Evolutionary conservation across 1,284 basidiomycete genomes (phyloP).

Genomic region (Rhodotorula sp.): DNA sequence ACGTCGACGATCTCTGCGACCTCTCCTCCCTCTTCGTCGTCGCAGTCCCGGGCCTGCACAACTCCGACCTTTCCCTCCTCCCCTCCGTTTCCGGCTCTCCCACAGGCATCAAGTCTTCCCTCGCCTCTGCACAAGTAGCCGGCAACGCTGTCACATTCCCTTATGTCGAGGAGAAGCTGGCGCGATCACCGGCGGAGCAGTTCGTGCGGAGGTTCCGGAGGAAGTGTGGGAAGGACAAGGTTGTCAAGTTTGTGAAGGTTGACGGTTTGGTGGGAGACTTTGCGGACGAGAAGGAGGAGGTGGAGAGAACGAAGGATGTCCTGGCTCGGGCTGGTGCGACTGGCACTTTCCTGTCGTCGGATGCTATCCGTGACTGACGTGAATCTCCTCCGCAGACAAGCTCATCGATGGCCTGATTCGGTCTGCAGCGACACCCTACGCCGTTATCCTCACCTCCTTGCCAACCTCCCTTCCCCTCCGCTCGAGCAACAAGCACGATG

Average conservation of each 20-base stretch:
- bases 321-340: background rate
- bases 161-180: background rate
- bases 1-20: conserved; percentile 19
- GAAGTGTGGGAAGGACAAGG: conserved; percentile 11
- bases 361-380: background rate
- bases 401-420: background rate
- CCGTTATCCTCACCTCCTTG: conserved; percentile 30
- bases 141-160: conserved; percentile 2
- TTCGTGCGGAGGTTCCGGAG: conserved; percentile 11
- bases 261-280: conserved; percentile 11
- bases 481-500: background rate
- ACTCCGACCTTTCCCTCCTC: conserved; percentile 33
- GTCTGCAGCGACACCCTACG: background rate
- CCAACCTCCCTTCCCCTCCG: background rate
- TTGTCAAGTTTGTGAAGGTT: conserved; percentile 11
- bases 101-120: conserved; percentile 1
- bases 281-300: background rate
- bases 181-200: conserved; percentile 1
- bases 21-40: conserved; percentile 32
- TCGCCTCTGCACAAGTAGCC: background rate
- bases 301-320: background rate
- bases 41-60: conserved; percentile 30
- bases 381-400: background rate
- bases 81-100: conserved; percentile 10
- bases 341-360: too few species aligned